These are phyloP conservation scores for Sequoia sempervirens DNA, from an alignment of 75 land plant genomes.

Conservation along the genomic window DNA sequence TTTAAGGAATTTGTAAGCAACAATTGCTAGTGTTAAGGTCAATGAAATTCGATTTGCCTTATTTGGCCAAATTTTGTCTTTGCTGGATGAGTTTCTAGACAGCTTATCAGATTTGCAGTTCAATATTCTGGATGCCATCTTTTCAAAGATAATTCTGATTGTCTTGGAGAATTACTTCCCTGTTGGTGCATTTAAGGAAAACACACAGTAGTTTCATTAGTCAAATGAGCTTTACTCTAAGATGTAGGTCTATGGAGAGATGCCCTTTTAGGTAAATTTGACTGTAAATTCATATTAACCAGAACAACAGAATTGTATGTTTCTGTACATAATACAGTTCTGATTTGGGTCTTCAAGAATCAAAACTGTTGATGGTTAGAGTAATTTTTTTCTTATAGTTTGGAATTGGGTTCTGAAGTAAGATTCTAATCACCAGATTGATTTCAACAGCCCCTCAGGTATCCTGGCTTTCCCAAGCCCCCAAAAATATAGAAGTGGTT, in stretches of 20 bases:
- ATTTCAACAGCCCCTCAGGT: neutral
- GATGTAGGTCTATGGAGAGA: neutral
- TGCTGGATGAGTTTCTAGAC: no score
- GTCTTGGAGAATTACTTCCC: neutral
- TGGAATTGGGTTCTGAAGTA: neutral
- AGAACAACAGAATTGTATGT: neutral
- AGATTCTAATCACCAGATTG: neutral
- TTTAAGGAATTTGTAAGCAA: neutral
- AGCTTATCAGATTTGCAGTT: neutral
- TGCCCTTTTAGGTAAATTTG: neutral
- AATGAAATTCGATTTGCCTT: neutral
- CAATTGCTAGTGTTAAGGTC: neutral
- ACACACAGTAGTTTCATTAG: neutral
- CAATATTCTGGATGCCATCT: no score
- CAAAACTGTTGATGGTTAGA: neutral
- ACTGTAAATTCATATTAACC: neutral
- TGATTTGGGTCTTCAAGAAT: neutral
- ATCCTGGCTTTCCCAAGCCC: neutral
- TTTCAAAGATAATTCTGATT: neutral
- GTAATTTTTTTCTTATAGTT: no score
- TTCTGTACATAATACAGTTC: neutral
- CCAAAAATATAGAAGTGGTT: neutral
- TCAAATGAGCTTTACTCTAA: neutral
- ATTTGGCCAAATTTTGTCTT: neutral
- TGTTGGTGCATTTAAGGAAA: neutral